These are phyloP conservation scores for Clavulina sp. DNA, from an alignment of 768 basidiomycete species.

Conservation along the genomic window DNA sequence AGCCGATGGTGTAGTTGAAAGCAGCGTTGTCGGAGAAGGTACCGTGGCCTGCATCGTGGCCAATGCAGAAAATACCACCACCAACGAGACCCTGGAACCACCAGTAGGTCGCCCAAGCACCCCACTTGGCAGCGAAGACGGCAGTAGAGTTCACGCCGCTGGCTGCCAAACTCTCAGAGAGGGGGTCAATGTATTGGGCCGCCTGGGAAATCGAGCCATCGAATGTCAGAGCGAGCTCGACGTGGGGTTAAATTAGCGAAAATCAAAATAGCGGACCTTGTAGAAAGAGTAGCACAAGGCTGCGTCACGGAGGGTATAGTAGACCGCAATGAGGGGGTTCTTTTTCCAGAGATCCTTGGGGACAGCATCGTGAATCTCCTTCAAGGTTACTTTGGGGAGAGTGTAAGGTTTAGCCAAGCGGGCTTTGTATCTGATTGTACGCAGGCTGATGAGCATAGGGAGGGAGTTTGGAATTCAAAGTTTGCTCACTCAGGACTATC, in stretches of 20 bases:
- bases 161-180: not conserved
- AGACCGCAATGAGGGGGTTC: constrained; percentile 23
- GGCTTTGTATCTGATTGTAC: not conserved
- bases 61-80: constrained; percentile 92
- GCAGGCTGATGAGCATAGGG: not conserved
- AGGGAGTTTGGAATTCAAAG: not conserved
- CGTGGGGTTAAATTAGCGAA: not conserved
- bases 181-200: not conserved
- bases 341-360: constrained; percentile 35
- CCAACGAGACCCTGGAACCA: constrained; percentile 71
- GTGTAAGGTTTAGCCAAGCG: constrained; percentile 30
- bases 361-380: constrained; percentile 38
- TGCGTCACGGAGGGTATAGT: constrained; percentile 31
- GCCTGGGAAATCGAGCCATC: not conserved
- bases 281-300: constrained; percentile 17
- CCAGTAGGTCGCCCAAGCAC: constrained; percentile 61
- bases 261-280: too few species aligned
- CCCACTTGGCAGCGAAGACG: constrained; percentile 20
- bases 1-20: constrained; percentile 84
- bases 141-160: constrained; percentile 11
- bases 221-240: not conserved
- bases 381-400: constrained; percentile 32
- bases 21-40: constrained; percentile 83
- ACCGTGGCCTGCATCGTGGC: constrained; percentile 92
- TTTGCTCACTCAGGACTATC: not conserved